Percentiles rank a stretch among this genome's conserved stretches.
Conservation (phyloP, 805 yeast genomes). For the Ogataea glucozyma region DNA sequence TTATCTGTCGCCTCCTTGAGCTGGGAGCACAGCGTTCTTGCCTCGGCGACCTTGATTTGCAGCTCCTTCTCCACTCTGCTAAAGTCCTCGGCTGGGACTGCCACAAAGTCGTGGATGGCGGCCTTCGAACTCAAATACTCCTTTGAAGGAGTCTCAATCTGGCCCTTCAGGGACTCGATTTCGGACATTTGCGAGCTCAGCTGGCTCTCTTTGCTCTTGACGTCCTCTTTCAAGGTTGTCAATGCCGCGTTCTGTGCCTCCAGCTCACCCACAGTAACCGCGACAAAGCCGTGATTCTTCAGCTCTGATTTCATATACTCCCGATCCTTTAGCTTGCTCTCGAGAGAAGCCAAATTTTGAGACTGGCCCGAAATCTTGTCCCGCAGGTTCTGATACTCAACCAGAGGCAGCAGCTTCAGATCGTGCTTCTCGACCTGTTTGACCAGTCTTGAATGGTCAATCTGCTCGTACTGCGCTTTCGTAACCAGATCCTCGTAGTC, state of each 20-base stretch:
- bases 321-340: neutral
- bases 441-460: slow-evolving; percentile 19
- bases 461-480: slow-evolving; percentile 22
- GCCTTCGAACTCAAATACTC: slow-evolving; percentile 14
- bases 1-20: neutral
- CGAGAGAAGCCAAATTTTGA: neutral
- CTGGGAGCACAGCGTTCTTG: neutral
- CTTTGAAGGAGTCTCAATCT: slow-evolving; percentile 21
- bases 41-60: neutral
- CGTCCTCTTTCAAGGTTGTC: neutral
- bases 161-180: slow-evolving; percentile 16
- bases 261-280: slow-evolving; percentile 7
- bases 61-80: neutral
- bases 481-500: slow-evolving; percentile 28
- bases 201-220: slow-evolving; percentile 2
- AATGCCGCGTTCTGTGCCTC: neutral
- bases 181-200: slow-evolving; percentile 8
- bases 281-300: slow-evolving; percentile 1
- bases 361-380: neutral
- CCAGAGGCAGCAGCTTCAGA: slow-evolving; percentile 17
- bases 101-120: slow-evolving; percentile 16
- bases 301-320: slow-evolving; percentile 9
- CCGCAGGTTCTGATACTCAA: slow-evolving; percentile 6
- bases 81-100: slow-evolving; percentile 20
- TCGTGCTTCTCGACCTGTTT: slow-evolving; percentile 23